Evolutionary conservation across 163 green algal species (phyloP).

Genomic region (Prototheca cutis): DNA sequence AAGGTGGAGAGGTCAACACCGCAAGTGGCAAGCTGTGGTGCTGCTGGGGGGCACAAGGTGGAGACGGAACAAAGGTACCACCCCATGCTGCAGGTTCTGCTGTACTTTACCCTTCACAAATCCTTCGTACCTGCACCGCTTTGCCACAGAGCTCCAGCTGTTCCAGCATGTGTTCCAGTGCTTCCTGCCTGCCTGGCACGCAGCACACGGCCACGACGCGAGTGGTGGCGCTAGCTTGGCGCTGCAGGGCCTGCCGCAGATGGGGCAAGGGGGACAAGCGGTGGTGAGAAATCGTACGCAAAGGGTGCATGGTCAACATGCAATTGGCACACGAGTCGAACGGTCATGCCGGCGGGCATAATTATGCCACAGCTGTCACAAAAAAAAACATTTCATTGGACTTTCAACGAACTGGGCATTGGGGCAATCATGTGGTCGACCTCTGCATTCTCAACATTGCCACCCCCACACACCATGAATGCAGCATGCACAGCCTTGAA

Average conservation of each 20-base stretch:
- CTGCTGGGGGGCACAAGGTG: too few species aligned
- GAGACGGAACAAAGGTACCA: too few species aligned
- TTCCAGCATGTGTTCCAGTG: conserved; percentile 64
- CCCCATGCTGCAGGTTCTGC: too few species aligned
- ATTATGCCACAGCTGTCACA: too few species aligned
- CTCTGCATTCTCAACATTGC: background rate
- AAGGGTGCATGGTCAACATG: background rate
- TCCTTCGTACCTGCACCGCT: conserved; percentile 56
- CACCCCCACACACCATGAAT: conserved; percentile 44
- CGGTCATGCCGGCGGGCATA: too few species aligned
- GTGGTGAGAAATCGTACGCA: background rate
- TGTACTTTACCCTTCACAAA: too few species aligned
- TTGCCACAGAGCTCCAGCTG: conserved; percentile 83
- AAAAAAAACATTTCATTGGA: background rate
- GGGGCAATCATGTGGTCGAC: too few species aligned
- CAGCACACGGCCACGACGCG: conserved; percentile 77
- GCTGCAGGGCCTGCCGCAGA: conserved; percentile 50
- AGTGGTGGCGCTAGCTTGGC: conserved; percentile 44
- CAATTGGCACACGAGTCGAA: too few species aligned
- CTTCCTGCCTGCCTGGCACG: conserved; percentile 63
- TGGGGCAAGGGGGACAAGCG: background rate
- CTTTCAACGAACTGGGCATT: background rate
- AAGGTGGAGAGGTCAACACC: background rate
- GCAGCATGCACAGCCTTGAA: conserved; percentile 79
- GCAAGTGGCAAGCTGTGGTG: too few species aligned